A percentile compares a stretch with the other conserved stretches of the same genome.
These are phyloP conservation scores for Panicum virgatum DNA, from an alignment of 202 grass and related monocot genomes.

Conservation along the genomic window DNA sequence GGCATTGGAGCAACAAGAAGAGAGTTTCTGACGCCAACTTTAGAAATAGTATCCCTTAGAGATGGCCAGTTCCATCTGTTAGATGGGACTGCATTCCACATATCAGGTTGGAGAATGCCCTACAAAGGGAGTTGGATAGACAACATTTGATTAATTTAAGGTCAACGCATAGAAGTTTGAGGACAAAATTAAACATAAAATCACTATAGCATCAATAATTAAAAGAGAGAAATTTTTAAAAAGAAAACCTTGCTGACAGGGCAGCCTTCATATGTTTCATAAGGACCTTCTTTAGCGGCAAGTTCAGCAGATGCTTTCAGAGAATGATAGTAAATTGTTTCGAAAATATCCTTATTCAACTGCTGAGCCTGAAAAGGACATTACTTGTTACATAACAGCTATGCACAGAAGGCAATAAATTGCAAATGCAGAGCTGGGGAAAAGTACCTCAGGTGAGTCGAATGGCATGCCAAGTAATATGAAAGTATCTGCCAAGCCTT, in stretches of 20 bases:
- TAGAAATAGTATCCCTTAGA: slow-evolving; percentile 68
- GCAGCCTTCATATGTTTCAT: slow-evolving; percentile 89
- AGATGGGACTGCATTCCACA: slow-evolving; percentile 81
- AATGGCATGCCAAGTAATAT: slow-evolving; percentile 98
- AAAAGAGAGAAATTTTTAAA: not conserved
- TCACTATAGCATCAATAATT: not conserved
- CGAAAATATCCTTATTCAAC: slow-evolving; percentile 92
- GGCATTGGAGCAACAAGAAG: slow-evolving; percentile 98
- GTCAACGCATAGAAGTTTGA: not conserved
- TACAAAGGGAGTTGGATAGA: slow-evolving; percentile 30
- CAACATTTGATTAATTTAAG: not conserved
- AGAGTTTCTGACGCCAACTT: slow-evolving; percentile 86
- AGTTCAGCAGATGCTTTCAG: slow-evolving; percentile 82
- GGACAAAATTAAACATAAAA: slow-evolving; percentile 6
- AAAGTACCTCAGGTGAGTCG: slow-evolving; percentile 85
- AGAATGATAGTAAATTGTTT: slow-evolving; percentile 84
- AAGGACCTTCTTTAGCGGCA: slow-evolving; percentile 78
- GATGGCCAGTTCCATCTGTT: slow-evolving; percentile 79
- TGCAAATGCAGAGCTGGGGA: not conserved
- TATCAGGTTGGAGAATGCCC: slow-evolving; percentile 93
- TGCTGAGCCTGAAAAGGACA: slow-evolving; percentile 66
- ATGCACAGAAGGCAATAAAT: not conserved
- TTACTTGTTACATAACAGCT: slow-evolving; percentile 27
- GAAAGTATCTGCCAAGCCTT: slow-evolving; percentile 94
- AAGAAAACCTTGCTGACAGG: slow-evolving; percentile 83